Percentiles rank a stretch among this genome's conserved stretches.
These are phyloP conservation scores for Urochloa ruziziensis DNA, from an alignment of 176 grass and related monocot genomes.

Conservation along the genomic window DNA sequence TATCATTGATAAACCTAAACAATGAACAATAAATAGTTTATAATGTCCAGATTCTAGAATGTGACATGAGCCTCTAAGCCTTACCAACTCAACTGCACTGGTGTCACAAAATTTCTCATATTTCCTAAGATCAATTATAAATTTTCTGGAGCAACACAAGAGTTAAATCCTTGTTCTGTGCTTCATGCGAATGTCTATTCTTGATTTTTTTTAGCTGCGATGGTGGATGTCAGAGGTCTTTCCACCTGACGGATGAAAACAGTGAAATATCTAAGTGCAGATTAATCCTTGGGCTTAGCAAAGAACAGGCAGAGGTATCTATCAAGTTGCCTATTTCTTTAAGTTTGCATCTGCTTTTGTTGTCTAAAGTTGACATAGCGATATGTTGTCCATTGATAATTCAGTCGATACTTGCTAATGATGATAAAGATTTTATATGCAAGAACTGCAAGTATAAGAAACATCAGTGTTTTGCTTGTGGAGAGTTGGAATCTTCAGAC, in stretches of 20 bases:
- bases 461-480: constrained; percentile 68
- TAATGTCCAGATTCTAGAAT: neutral
- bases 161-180: neutral
- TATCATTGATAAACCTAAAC: neutral
- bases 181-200: no score
- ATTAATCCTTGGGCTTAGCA: constrained; percentile 32
- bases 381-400: constrained; percentile 18
- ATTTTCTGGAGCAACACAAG: neutral
- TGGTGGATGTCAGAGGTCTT: constrained; percentile 55
- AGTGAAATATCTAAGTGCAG: constrained; percentile 26
- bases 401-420: constrained; percentile 19
- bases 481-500: constrained; percentile 50
- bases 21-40: neutral
- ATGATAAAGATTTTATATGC: constrained; percentile 34
- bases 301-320: constrained; percentile 37
- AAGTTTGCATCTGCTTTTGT: constrained; percentile 10
- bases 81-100: neutral
- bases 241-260: constrained; percentile 34
- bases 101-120: neutral
- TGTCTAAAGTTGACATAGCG: constrained; percentile 6
- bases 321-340: constrained; percentile 1
- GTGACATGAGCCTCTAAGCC: neutral
- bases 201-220: constrained; percentile 47
- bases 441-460: constrained; percentile 45
- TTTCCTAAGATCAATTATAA: neutral